Base-by-base conservation (phyloP, 2,329 filamentous ascomycete species). In the Penicillium sp. region DNA sequence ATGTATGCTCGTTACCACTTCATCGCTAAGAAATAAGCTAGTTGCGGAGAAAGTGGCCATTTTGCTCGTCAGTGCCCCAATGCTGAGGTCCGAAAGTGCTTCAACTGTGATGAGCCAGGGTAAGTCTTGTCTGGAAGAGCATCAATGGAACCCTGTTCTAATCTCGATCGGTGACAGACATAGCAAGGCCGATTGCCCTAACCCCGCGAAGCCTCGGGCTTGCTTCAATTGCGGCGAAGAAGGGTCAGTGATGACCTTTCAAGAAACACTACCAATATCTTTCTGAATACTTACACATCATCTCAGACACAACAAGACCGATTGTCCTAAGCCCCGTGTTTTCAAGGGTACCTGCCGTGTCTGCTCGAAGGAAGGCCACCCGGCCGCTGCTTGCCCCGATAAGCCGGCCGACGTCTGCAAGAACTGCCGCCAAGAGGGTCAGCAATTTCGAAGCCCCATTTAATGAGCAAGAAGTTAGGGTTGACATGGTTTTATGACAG, bases 351-450 rank as follows among this genome's bases (percentile, higher is more conserved):
- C 73, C 39, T 82, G 80, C 65, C 77, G 75, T 46, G 69, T 77
- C 54, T 82, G 81, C 62, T 68, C 74, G n/a, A 64, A 79, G 62
- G 73, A 81, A 62, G 79, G 80, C 3, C 81, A 82, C 56, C 74
- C 74, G 35, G 77, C 77, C 46, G 61, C 69, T 14, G 73, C 78
- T 27, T 83, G 81, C 55, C 80, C 80, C 1, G 72, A 79, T 22
- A 75, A 72, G 54, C 74, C 75, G 19, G 69, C 75, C 13, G 73
- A 77, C 50, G 69, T 78, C 24, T 82, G 80, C 71, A 78, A 75
- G 60, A 82, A 81, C 58, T 82, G 80, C 69, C 71, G 74, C 55
- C 60, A 66, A 50, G 78, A 82, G 74, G 80, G 79, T 78, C 65
- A 52, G 64, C 55, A 33, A 3, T 22, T 7, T 4, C 36, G 13